These are phyloP conservation scores for Hyaloperonospora arabidopsidis DNA, from an alignment of 352 stramenopile genomes.

Conservation along the genomic window DNA sequence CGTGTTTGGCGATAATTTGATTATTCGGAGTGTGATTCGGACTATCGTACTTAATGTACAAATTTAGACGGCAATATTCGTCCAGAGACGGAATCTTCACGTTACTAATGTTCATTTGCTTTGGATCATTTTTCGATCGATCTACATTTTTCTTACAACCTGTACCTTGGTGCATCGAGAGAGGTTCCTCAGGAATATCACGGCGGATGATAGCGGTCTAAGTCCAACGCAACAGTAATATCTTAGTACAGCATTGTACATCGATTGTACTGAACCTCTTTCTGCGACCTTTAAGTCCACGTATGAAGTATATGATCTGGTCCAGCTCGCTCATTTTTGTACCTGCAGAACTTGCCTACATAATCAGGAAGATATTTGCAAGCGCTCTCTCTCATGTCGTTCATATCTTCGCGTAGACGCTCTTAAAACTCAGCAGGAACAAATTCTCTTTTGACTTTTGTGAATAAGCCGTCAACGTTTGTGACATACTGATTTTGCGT, in stretches of 20 bases:
- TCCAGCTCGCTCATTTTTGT: slow-evolving; percentile 7
- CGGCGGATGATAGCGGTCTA: not conserved
- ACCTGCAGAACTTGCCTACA: slow-evolving; percentile 5
- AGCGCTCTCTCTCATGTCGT: slow-evolving; percentile 6
- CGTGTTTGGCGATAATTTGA: not conserved
- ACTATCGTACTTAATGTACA: not conserved
- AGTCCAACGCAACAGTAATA: not conserved
- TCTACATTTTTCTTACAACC: not conserved
- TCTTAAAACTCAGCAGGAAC: slow-evolving; percentile 9
- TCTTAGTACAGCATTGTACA: not conserved
- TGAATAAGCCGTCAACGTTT: slow-evolving; percentile 5
- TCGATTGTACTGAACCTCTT: slow-evolving; percentile 16
- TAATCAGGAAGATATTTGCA: slow-evolving; percentile 6
- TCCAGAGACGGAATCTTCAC: not conserved
- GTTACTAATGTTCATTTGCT: not conserved
- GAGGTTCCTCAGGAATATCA: not conserved
- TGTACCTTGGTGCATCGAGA: not conserved
- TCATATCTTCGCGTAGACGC: slow-evolving; percentile 4
- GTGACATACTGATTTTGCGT: slow-evolving; percentile 8
- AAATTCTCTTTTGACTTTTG: slow-evolving; percentile 8
- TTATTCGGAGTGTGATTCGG: not conserved
- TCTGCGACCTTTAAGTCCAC: slow-evolving; percentile 5
- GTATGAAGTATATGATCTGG: slow-evolving; percentile 7
- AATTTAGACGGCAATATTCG: not conserved
- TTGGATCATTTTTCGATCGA: not conserved